phyloP scores from a whole-genome alignment of 768 basidiomycete genomes.

The Kockovaella imperatae region DNA sequence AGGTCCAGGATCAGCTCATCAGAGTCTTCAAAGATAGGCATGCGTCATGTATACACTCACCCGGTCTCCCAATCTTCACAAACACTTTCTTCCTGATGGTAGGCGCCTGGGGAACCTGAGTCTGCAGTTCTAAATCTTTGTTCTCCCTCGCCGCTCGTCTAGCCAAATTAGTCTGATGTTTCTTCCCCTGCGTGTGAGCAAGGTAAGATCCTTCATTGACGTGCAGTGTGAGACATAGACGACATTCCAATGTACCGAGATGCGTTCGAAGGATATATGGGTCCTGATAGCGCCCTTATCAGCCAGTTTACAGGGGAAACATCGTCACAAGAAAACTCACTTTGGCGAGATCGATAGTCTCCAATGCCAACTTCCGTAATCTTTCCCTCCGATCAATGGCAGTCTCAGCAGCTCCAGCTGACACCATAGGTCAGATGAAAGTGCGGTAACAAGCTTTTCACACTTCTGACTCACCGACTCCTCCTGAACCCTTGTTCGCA shows the following conservation, averaged over 20 bases:
- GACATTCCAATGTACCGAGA: constrained; percentile 95
- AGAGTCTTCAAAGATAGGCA: neutral
- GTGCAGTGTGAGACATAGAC: constrained; percentile 91
- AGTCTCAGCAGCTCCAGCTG: constrained; percentile 82
- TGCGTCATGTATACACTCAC: constrained; percentile 14
- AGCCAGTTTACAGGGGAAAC: constrained; percentile 2
- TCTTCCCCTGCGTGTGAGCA: constrained; percentile 98
- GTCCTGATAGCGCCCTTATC: constrained; percentile 52
- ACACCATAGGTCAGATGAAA: neutral
- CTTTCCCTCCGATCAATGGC: constrained; percentile 94
- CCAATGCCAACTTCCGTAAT: constrained; percentile 84
- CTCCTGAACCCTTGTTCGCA: constrained; percentile 43
- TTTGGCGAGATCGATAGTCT: constrained; percentile 97
- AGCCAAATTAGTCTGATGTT: constrained; percentile 97
- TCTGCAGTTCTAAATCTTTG: constrained; percentile 84
- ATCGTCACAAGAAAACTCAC: constrained; percentile 48
- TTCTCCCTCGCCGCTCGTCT: constrained; percentile 94
- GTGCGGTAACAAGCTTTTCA: neutral
- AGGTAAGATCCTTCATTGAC: constrained; percentile 99
- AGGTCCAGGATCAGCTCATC: neutral
- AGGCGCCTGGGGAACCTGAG: constrained; percentile 52
- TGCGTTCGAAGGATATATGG: constrained; percentile 98
- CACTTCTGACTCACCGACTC: constrained; percentile 34
- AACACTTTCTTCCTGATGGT: constrained; percentile 85
- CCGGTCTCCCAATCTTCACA: constrained; percentile 88